Conservation (phyloP, 352 stramenopile genomes). For the Blastocystis sp. region DNA sequence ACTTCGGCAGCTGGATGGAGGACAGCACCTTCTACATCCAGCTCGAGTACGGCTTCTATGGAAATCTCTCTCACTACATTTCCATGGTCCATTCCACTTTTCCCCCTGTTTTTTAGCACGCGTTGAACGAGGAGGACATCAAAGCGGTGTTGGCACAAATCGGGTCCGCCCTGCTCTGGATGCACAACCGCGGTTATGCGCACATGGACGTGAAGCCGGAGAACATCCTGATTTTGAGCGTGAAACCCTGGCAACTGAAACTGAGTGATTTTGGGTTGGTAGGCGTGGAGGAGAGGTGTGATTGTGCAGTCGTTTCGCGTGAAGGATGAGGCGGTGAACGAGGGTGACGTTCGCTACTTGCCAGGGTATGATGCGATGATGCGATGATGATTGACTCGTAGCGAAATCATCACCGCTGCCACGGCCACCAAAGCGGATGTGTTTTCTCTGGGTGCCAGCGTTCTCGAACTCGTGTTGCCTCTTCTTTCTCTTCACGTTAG, state of each 20-base stretch:
- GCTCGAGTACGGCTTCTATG: conserved; percentile 50
- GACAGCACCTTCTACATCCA: conserved; percentile 64
- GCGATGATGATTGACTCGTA: background rate
- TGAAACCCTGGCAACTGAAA: conserved; percentile 24
- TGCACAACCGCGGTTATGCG: conserved; percentile 81
- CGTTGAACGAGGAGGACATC: conserved; percentile 34
- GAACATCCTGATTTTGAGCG: conserved; percentile 75
- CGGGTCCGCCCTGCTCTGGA: conserved; percentile 76
- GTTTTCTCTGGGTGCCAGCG: conserved; percentile 34
- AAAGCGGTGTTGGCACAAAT: conserved; percentile 28
- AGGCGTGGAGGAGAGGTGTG: background rate
- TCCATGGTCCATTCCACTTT: background rate
- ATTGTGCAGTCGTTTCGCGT: conserved; percentile 16
- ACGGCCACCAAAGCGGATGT: conserved; percentile 56
- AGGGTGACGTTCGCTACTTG: conserved; percentile 37
- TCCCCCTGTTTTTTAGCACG: conserved; percentile 2
- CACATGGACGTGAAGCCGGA: conserved; percentile 77
- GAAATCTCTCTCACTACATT: conserved; percentile 4
- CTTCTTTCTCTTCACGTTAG: background rate
- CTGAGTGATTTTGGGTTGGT: conserved; percentile 57
- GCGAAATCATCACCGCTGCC: conserved; percentile 22
- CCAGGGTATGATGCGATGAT: background rate
- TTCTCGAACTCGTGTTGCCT: conserved; percentile 27
- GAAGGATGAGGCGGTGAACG: background rate
- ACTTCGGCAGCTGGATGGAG: conserved; percentile 46